Conservation (phyloP, 2,329 filamentous ascomycete genomes). For the Mariannaea elegans region DNA sequence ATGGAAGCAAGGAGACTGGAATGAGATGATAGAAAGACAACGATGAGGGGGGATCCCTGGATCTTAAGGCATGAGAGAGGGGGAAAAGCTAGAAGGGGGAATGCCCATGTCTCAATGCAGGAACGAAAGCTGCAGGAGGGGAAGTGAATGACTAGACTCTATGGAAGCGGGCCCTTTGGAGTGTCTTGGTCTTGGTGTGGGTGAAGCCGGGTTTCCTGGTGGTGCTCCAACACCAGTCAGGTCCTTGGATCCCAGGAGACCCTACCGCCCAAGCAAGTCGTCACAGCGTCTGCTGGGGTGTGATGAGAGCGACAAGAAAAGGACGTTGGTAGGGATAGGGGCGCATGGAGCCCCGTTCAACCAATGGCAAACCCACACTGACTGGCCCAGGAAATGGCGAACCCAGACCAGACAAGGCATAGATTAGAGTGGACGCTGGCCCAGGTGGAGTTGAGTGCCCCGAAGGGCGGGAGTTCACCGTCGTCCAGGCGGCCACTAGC, state of each 20-base stretch:
- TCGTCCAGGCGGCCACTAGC: slow-evolving; percentile 37
- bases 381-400: slow-evolving; percentile 29
- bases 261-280: slow-evolving; percentile 34
- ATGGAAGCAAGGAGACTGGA: slow-evolving; percentile 12
- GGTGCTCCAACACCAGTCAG: slow-evolving; percentile 29
- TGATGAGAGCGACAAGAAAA: slow-evolving; percentile 35
- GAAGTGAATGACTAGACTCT: slow-evolving; percentile 31
- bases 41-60: slow-evolving; percentile 32
- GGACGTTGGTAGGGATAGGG: slow-evolving; percentile 27
- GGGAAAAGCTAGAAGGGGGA: slow-evolving; percentile 40
- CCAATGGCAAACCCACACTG: slow-evolving; percentile 38
- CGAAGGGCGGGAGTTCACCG: slow-evolving; percentile 22
- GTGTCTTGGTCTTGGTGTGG: slow-evolving; percentile 30
- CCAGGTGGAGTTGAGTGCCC: slow-evolving; percentile 25
- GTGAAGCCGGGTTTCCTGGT: slow-evolving; percentile 32
- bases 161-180: slow-evolving; percentile 30
- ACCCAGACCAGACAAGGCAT: slow-evolving; percentile 35
- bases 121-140: slow-evolving; percentile 44
- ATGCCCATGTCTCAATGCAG: slow-evolving; percentile 51
- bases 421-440: slow-evolving; percentile 31
- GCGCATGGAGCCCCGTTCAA: slow-evolving; percentile 15
- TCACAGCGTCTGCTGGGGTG: slow-evolving; percentile 37
- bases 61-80: slow-evolving; percentile 39
- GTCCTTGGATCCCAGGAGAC: slow-evolving; percentile 36
- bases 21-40: neutral